Evolutionary conservation across 441 rosid species (phyloP), one percentile per base, ranked within the genome.

Genomic region (Pelargonium citronellum): DNA sequence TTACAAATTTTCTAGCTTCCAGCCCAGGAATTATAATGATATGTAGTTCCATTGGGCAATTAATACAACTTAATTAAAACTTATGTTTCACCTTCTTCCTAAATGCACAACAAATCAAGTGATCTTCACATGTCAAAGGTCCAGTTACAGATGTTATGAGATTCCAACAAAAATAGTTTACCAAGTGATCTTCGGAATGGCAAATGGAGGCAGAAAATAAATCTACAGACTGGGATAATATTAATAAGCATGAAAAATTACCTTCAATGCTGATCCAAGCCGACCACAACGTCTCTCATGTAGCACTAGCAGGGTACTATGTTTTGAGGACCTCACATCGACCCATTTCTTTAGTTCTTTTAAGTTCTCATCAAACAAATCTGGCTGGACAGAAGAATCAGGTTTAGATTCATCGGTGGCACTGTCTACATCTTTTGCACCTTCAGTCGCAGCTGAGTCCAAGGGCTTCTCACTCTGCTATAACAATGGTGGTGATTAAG

Each of bases 261-360:
- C 99, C 99, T 95, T 95, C 69, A 95, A 79, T 1, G 98, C 97
- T 7, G 91, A 85, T 72, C 99, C 98, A 0, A 83, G 91, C 74
- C 95, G 85, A 55, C 89, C 88, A 64, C 65, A 70, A 2, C 88
- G 86, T 78, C 79, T 89, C 84, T 95, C 99, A 30, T 87, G 88
- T 19, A 87, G 68, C 71, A 95, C 95, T 57, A 78, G 71, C 72
- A 95, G 93, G 73, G 82, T 84, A 13, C 87, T 93, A 13, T 87
- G 89, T 61, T 95, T 95, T 3, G 89, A 73, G 66, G 98, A 87
- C 84, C 86, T 95, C 60, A 85, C 81, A 64, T 91, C 92, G 8
- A 86, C 97, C 99, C 99, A 95, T 85, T 91, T 92, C 68, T 76
- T 82, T 74, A 95, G 77, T 79, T 92, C 97, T 72, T 79, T 91